A percentile compares a stretch with the other conserved stretches of the same genome.
Evolutionary conservation across 2,329 filamentous ascomycete genomes (phyloP).

Genomic region (Phyllosticta citrichinensis): DNA sequence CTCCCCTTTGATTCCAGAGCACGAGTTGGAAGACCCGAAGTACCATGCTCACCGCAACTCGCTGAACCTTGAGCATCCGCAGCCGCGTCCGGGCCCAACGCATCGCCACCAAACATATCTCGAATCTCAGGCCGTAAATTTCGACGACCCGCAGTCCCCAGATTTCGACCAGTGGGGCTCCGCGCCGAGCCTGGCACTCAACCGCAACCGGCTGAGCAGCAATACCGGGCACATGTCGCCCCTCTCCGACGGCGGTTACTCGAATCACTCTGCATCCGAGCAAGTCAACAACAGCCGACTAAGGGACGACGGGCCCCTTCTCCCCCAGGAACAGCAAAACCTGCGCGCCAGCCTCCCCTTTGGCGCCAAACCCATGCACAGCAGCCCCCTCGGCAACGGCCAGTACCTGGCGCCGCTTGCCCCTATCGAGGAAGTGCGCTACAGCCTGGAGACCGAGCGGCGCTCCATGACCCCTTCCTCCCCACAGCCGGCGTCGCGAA

Average conservation of each 20-base stretch:
- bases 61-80: constrained; percentile 68
- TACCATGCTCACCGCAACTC: constrained; percentile 76
- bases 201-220: constrained; percentile 28
- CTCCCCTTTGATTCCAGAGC: constrained; percentile 43
- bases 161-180: constrained; percentile 42
- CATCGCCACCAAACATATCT: constrained; percentile 64
- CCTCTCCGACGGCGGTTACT: constrained; percentile 29
- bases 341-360: constrained; percentile 2
- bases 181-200: constrained; percentile 29
- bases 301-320: constrained; percentile 47
- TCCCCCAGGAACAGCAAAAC: constrained; percentile 31
- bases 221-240: constrained; percentile 26
- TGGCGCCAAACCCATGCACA: constrained; percentile 26
- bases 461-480: constrained; percentile 1
- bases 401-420: constrained; percentile 32
- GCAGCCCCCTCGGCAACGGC: constrained; percentile 25
- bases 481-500: not conserved
- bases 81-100: constrained; percentile 63
- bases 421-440: constrained; percentile 42
- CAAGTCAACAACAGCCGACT: constrained; percentile 32
- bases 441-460: constrained; percentile 38
- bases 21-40: constrained; percentile 53
- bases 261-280: constrained; percentile 28
- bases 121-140: constrained; percentile 63
- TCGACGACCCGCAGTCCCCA: constrained; percentile 34